Conservation (phyloP, 148 eudicot genomes). For the Mesembryanthemum crystallinum region DNA sequence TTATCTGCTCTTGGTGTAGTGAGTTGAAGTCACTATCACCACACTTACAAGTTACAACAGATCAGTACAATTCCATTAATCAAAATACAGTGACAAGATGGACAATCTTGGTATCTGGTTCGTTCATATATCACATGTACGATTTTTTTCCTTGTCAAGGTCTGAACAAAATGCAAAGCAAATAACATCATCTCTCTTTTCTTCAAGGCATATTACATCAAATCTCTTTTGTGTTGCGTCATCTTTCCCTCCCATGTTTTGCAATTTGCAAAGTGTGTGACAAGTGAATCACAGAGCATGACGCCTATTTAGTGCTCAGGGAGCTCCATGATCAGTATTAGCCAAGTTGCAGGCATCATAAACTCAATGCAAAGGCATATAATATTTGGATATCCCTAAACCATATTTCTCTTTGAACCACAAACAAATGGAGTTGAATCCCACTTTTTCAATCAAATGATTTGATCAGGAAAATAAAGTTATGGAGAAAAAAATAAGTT, state of each 20-base stretch:
- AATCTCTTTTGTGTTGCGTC: slow-evolving; percentile 4
- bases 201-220: slow-evolving; percentile 18
- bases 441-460: background rate
- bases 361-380: background rate
- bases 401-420: slow-evolving; percentile 1
- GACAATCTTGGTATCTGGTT: slow-evolving; percentile 4
- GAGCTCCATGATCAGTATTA: background rate
- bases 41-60: too few relatives aligned
- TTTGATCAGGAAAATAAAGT: background rate
- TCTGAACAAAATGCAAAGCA: background rate
- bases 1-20: background rate
- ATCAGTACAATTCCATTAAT: background rate
- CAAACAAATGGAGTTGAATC: background rate
- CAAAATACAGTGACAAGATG: background rate
- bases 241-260: slow-evolving; percentile 11
- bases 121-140: slow-evolving; percentile 2
- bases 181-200: slow-evolving; percentile 12
- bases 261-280: background rate
- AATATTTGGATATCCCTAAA: background rate
- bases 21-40: background rate
- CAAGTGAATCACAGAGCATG: background rate
- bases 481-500: background rate
- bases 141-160: background rate
- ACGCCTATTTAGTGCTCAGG: background rate
- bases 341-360: background rate